Conservation (phyloP, 1,139 yeast species). For the Hyphopichia khmerensis region DNA sequence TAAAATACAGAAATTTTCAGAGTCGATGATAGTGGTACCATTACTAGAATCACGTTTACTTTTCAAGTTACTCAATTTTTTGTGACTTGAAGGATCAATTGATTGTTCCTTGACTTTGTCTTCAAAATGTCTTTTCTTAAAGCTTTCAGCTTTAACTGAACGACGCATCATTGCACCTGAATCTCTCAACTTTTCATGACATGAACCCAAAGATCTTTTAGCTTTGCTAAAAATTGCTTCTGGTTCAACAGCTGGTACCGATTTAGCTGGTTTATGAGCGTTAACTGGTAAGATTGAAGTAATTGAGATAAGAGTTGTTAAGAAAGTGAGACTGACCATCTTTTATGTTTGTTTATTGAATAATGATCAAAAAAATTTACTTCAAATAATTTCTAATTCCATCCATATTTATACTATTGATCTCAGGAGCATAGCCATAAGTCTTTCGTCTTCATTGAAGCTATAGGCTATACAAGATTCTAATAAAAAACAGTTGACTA, state of each 20-base stretch:
- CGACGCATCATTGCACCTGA: neutral
- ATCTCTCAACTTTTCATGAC: neutral
- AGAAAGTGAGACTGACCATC: no score
- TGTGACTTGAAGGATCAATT: neutral
- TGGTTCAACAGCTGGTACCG: neutral
- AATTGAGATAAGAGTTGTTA: neutral
- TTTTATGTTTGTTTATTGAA: no score
- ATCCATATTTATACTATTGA: no score
- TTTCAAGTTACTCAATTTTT: neutral
- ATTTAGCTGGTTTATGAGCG: neutral
- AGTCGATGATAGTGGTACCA: neutral
- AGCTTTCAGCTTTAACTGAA: neutral
- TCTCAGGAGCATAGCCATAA: no score
- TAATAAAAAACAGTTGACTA: no score
- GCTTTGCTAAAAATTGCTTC: neutral
- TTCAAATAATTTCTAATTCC: no score
- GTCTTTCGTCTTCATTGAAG: no score
- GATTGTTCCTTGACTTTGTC: neutral
- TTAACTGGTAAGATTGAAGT: neutral
- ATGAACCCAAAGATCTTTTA: neutral
- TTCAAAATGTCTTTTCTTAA: neutral
- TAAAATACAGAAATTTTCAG: constrained; percentile 2
- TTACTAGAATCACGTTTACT: neutral
- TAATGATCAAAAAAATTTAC: no score
- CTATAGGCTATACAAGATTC: no score